phyloP scores from a whole-genome alignment of 2,329 filamentous ascomycete genomes.

The Tothia fuscella region DNA sequence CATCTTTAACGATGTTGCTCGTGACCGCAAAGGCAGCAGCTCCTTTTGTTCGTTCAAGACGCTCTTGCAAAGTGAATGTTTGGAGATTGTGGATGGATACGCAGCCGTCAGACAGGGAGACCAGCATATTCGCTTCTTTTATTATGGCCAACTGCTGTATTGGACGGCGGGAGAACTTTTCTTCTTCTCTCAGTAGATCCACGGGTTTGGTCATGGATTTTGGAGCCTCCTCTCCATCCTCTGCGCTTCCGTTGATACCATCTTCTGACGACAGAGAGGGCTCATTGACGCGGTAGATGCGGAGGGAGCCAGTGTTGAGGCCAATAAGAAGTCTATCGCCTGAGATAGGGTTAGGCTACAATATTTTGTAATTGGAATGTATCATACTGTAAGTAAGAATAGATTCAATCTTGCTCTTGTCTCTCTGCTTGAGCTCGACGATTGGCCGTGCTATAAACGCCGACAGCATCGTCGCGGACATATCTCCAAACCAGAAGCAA shows the following conservation, averaged over 20 bases:
- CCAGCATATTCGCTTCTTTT: slow-evolving; percentile 83
- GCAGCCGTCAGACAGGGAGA: slow-evolving; percentile 82
- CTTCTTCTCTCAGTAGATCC: slow-evolving; percentile 79
- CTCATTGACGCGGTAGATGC: slow-evolving; percentile 86
- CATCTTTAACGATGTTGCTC: slow-evolving; percentile 88
- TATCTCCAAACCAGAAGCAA: too few relatives aligned
- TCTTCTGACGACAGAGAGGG: slow-evolving; percentile 20
- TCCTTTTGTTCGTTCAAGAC: slow-evolving; percentile 71
- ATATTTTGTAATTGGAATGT: slow-evolving; percentile 2
- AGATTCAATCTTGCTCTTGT: slow-evolving; percentile 95
- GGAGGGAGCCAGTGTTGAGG: slow-evolving; percentile 75
- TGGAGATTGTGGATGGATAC: slow-evolving; percentile 84
- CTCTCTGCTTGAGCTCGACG: slow-evolving; percentile 88
- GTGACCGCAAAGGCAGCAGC: slow-evolving; percentile 86
- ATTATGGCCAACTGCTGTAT: slow-evolving; percentile 92
- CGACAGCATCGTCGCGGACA: slow-evolving; percentile 65
- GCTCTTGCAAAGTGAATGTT: slow-evolving; percentile 71
- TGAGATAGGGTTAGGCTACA: slow-evolving; percentile 14
- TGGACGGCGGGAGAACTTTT: slow-evolving; percentile 82
- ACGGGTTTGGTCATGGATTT: slow-evolving; percentile 40
- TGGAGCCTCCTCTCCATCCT: slow-evolving; percentile 20
- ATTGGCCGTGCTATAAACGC: slow-evolving; percentile 94
- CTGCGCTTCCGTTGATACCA: slow-evolving; percentile 23
- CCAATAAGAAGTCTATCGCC: slow-evolving; percentile 87
- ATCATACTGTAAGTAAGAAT: slow-evolving; percentile 73